Conservation (phyloP, 306 rosid species). For the Rosa persica region DNA sequence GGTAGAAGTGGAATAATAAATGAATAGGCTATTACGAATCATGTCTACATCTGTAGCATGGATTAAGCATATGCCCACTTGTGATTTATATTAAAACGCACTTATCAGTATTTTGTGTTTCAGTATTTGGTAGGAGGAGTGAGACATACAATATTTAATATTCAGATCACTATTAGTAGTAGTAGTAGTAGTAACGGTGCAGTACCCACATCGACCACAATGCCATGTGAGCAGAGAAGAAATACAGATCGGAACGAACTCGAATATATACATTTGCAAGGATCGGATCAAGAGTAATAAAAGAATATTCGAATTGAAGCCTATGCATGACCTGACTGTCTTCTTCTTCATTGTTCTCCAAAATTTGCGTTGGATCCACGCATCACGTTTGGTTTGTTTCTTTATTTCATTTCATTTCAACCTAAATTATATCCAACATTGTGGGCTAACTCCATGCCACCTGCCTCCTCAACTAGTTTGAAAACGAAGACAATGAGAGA, state of each 20-base stretch:
- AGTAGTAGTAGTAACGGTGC: not conserved
- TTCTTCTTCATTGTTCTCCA: not conserved
- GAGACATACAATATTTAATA: not conserved
- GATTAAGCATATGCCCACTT: not conserved
- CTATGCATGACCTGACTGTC: not conserved
- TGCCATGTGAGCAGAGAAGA: slow-evolving; percentile 2
- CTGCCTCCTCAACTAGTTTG: not conserved
- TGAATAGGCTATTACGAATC: not conserved
- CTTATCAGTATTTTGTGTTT: not conserved
- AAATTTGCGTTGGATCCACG: slow-evolving; percentile 13
- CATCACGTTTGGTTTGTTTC: not conserved
- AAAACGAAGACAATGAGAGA: not conserved
- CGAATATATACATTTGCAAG: not conserved
- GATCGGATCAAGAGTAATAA: not conserved
- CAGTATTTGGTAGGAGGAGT: not conserved
- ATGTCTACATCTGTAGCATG: not conserved
- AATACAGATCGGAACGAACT: not conserved
- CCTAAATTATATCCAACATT: not conserved
- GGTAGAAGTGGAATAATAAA: too few relatives aligned
- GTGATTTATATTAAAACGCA: not conserved
- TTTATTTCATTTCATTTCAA: not conserved
- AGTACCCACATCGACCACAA: not conserved
- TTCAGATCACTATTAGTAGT: not conserved
- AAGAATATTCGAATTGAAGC: not conserved
- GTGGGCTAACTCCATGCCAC: not conserved